Evolutionary conservation across 1,139 yeast species (phyloP), one percentile per base, ranked within the genome.

Genomic region (Taphrina flavorubra): DNA sequence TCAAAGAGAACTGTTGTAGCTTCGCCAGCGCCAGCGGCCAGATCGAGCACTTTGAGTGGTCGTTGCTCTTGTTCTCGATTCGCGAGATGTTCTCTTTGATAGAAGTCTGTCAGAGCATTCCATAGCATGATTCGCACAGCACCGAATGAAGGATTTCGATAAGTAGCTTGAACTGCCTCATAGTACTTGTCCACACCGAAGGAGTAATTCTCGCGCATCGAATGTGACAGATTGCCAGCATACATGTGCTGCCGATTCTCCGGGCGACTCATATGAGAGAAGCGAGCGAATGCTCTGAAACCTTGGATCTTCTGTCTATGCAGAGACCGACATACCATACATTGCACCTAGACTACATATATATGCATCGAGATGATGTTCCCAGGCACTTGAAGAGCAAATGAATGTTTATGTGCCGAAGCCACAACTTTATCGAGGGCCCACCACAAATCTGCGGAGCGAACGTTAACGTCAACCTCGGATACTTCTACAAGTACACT

Each of bases 121-220:
- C 66, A 56, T 2, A 62, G 56, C 59, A 68, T 51, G 47, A 56
- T 62, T 10, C 70, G 39, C 40, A 68, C 49, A 6, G 68, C 67
- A 31, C 62, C 63, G 49, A 42, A 68, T 37, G 62, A 59, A n/a
- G 66, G 68, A 36, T 68, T 68, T 13, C 70, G 60, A 39, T 53
- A 67, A 42, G 62, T 55, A 25, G 63, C 37, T 20, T 53, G 37
- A 2, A 62, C 67, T 5, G 66, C 66, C 51, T 68, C 62, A 46
- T 68, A 68, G 58, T 68, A 68, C 37, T 62, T 65, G 58, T 68
- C 70, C n/a, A 68, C 70, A 7, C 70, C 70, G 44, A 62, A 65
- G 20, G 68, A 58, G 49, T 68, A 68, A 55, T 68, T 68, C 42
- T 55, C 70, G n/a, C 70, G 49, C 70, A 68, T 68, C 44, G 65